A percentile compares a stretch with the other conserved stretches of the same genome.
Evolutionary conservation across 2,329 filamentous ascomycete genomes (phyloP).

Genomic region (Pseudovirgaria hyperparasitica): DNA sequence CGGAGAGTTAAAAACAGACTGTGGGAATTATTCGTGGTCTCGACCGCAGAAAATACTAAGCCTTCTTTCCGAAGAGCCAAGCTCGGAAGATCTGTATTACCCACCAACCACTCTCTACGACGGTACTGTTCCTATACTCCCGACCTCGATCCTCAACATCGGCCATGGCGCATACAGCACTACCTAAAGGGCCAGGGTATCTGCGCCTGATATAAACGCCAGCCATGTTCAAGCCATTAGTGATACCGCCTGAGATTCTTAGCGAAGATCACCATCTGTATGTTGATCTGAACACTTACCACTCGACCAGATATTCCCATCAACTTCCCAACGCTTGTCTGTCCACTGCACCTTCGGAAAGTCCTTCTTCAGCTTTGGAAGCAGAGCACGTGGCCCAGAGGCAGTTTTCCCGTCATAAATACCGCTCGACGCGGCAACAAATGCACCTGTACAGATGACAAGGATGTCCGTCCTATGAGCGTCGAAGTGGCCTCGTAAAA

Average conservation of each 20-base stretch:
- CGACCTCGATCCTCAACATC: conserved; percentile 16
- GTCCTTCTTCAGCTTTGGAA: conserved; percentile 6
- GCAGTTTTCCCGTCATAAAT: conserved; percentile 10
- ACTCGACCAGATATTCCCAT: conserved; percentile 10
- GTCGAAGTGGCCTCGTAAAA: conserved; percentile 20
- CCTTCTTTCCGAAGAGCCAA: conserved; percentile 1
- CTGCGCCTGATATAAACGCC: conserved; percentile 9
- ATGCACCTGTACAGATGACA: conserved; percentile 9
- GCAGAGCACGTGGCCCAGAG: conserved; percentile 7
- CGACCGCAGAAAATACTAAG: too few relatives aligned
- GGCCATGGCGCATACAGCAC: conserved; percentile 20
- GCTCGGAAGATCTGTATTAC: conserved; percentile 2
- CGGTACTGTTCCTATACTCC: conserved; percentile 11
- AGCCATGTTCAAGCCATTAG: conserved; percentile 12
- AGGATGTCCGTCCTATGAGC: conserved; percentile 9
- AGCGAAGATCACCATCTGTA: background rate
- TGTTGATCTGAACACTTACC: conserved; percentile 6
- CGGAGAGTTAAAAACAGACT: too few relatives aligned
- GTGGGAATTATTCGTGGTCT: too few relatives aligned
- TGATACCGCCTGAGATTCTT: conserved; percentile 9
- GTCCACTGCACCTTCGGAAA: conserved; percentile 9
- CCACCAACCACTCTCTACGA: conserved; percentile 2
- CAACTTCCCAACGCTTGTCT: conserved; percentile 8
- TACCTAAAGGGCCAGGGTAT: conserved; percentile 15
- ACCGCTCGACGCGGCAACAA: conserved; percentile 9